Evolutionary conservation across 2,329 filamentous ascomycete genomes (phyloP).

Genomic region (Alternaria brassicae): DNA sequence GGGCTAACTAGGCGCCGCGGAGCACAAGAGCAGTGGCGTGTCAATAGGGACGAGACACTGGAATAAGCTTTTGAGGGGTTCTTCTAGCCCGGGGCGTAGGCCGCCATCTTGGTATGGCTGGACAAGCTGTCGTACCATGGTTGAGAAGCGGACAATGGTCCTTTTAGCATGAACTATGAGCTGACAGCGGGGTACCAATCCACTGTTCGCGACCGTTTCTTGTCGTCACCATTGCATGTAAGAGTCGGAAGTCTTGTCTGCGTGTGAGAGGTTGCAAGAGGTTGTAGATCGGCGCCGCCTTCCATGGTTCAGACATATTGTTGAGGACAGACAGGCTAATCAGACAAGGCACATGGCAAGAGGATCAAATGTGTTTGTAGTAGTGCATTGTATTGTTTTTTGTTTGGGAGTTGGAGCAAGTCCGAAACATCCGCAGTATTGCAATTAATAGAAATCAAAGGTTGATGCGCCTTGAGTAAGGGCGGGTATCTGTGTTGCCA

Average conservation of each 20-base stretch:
- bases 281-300: background rate
- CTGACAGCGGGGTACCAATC: conserved; percentile 17
- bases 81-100: background rate
- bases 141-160: conserved; percentile 4
- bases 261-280: background rate
- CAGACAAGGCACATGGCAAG: background rate
- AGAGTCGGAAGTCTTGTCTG: background rate
- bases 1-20: background rate
- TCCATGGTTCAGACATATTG: background rate
- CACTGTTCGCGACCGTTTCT: conserved; percentile 12
- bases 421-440: conserved; percentile 1
- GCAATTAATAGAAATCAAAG: conserved; percentile 20
- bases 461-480: conserved; percentile 36
- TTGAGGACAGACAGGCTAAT: background rate
- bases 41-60: background rate
- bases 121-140: conserved; percentile 11
- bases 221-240: conserved; percentile 15
- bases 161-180: conserved; percentile 10
- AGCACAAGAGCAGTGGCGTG: background rate
- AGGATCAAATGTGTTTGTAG: background rate
- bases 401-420: background rate
- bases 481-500: conserved; percentile 46
- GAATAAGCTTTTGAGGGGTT: conserved; percentile 7
- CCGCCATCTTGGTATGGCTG: background rate
- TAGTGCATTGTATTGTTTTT: conserved; percentile 5